phyloP scores from a whole-genome alignment of 345 rosid species.

The Passiflora organensis region DNA sequence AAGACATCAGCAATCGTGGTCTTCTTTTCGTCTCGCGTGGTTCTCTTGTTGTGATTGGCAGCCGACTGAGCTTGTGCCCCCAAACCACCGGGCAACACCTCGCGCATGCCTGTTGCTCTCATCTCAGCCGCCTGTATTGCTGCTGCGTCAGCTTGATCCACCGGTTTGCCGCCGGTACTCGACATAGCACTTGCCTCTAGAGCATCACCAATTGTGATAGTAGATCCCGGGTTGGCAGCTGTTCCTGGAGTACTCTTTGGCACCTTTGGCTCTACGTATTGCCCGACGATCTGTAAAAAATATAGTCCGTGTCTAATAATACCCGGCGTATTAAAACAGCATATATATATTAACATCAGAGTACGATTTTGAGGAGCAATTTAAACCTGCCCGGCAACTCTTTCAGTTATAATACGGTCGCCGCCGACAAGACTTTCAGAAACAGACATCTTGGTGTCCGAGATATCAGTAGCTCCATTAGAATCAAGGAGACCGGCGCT shows the following conservation, averaged over 20 bases:
- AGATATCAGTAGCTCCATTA: too few species aligned
- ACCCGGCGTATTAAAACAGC: too few species aligned
- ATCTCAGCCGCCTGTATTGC: slow-evolving; percentile 51
- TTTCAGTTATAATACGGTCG: slow-evolving; percentile 28
- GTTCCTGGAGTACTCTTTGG: slow-evolving; percentile 18
- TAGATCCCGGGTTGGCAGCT: slow-evolving; percentile 11
- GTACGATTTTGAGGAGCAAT: too few species aligned
- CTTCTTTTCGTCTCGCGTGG: slow-evolving; percentile 25
- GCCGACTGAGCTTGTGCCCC: slow-evolving; percentile 44
- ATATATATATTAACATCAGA: too few species aligned
- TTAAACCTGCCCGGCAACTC: slow-evolving; percentile 31
- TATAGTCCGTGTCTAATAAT: neutral
- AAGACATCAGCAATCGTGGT: slow-evolving; percentile 37
- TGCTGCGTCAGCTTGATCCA: slow-evolving; percentile 48
- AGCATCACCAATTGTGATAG: slow-evolving; percentile 49
- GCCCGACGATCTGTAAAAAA: slow-evolving; percentile 21
- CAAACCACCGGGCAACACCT: slow-evolving; percentile 30
- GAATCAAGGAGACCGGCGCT: slow-evolving; percentile 17
- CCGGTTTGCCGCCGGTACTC: slow-evolving; percentile 40
- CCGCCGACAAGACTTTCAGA: slow-evolving; percentile 15
- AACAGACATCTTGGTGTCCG: slow-evolving; percentile 19
- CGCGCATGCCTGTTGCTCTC: slow-evolving; percentile 33
- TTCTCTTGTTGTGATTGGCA: slow-evolving; percentile 29
- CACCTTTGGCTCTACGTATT: slow-evolving; percentile 22
- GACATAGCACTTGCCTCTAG: slow-evolving; percentile 40